Conservation (phyloP, 495 filamentous ascomycete species). For the Baudoinia panamericana region DNA sequence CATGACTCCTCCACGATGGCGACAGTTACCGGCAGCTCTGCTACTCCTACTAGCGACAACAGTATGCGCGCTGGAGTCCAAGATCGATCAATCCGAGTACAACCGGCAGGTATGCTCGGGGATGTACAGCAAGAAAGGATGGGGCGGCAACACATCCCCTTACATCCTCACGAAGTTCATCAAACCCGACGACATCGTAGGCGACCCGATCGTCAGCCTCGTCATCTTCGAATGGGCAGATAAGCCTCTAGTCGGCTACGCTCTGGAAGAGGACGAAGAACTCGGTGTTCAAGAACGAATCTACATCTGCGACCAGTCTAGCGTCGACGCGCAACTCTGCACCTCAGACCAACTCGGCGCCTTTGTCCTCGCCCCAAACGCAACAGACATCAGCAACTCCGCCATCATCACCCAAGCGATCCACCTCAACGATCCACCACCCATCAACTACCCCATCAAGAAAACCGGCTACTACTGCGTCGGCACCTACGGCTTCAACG, state of each 20-base stretch:
- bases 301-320: conserved; percentile 61
- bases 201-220: conserved; percentile 67
- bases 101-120: conserved; percentile 83
- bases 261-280: conserved; percentile 10
- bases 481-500: conserved; percentile 51
- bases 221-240: conserved; percentile 93
- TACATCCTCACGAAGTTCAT: conserved; percentile 77
- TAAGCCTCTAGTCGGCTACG: conserved; percentile 56
- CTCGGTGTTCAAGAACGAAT: conserved; percentile 21
- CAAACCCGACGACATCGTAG: conserved; percentile 30
- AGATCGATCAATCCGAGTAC: conserved; percentile 50
- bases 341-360: conserved; percentile 61
- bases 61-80: conserved; percentile 7
- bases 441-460: conserved; percentile 67
- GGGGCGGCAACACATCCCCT: conserved; percentile 80
- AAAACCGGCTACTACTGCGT: conserved; percentile 97
- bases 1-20: conserved; percentile 12
- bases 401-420: conserved; percentile 66
- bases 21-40: conserved; percentile 5
- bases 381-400: conserved; percentile 51
- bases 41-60: conserved; percentile 12
- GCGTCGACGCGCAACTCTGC: conserved; percentile 56
- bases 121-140: conserved; percentile 86
- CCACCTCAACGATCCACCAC: conserved; percentile 59
- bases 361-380: conserved; percentile 68